A percentile compares a stretch with the other conserved stretches of the same genome.
phyloP scores from a whole-genome alignment of 129 eudicot species.

The Escallonia herrerae region DNA sequence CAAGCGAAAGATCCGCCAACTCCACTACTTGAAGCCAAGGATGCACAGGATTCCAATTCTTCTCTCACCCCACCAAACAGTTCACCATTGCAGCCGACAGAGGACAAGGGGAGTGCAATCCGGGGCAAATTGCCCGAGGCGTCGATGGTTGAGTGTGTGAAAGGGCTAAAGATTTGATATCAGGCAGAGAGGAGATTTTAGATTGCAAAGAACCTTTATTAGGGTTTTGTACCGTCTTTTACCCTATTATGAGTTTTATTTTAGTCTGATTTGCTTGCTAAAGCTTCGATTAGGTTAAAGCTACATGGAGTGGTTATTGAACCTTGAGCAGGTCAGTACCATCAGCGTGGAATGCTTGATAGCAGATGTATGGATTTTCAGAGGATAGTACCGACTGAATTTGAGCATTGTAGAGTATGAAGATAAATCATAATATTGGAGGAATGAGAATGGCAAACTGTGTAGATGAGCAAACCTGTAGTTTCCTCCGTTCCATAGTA shows the following conservation, averaged over 20 bases:
- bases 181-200: slow-evolving; percentile 6
- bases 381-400: neutral
- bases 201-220: slow-evolving; percentile 6
- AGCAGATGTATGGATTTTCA: neutral
- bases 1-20: neutral
- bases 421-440: neutral
- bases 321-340: slow-evolving; percentile 1
- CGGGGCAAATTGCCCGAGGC: slow-evolving; percentile 6
- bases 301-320: neutral
- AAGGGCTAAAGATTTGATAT: slow-evolving; percentile 31
- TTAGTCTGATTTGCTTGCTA: slow-evolving; percentile 13
- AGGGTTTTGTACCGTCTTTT: slow-evolving; percentile 17
- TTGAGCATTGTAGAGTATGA: neutral
- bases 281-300: slow-evolving; percentile 3
- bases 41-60: neutral
- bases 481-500: too few relatives aligned
- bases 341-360: neutral
- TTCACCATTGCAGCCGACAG: neutral
- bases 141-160: slow-evolving; percentile 21
- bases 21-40: neutral
- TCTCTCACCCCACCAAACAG: neutral
- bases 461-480: too few relatives aligned
- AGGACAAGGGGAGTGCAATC: neutral
- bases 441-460: neutral
- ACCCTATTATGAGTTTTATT: slow-evolving; percentile 14